Conservation (phyloP, 495 filamentous ascomycete species). For the Evernia prunastri region DNA sequence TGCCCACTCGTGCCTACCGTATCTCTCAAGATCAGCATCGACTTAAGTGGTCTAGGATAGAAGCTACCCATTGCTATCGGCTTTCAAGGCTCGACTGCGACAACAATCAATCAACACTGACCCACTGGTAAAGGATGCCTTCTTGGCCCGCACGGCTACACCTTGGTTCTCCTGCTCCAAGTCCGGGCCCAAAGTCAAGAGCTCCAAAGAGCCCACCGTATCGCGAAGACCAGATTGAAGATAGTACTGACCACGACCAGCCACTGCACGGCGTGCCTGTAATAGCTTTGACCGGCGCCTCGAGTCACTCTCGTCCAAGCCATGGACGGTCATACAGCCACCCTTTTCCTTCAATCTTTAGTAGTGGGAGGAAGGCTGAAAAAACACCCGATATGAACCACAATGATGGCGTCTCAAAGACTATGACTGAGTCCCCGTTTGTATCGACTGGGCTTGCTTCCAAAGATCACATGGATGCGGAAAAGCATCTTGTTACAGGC, state of each 20-base stretch:
- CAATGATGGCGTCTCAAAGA: slow-evolving; percentile 28
- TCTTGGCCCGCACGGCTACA: slow-evolving; percentile 27
- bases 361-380: slow-evolving; percentile 46
- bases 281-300: slow-evolving; percentile 17
- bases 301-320: slow-evolving; percentile 9
- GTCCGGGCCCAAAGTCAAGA: slow-evolving; percentile 9
- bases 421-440: not conserved
- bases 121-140: slow-evolving; percentile 21
- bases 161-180: slow-evolving; percentile 19
- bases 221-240: slow-evolving; percentile 7
- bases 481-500: slow-evolving; percentile 52
- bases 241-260: slow-evolving; percentile 23
- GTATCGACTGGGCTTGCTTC: not conserved
- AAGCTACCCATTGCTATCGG: not conserved
- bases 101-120: not conserved
- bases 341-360: slow-evolving; percentile 61
- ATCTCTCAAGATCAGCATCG: slow-evolving; percentile 4
- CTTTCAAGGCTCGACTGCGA: not conserved
- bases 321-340: slow-evolving; percentile 70
- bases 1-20: not conserved
- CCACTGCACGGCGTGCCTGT: slow-evolving; percentile 32
- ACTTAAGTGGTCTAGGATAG: not conserved
- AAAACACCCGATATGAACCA: slow-evolving; percentile 36
- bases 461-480: slow-evolving; percentile 23
- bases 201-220: slow-evolving; percentile 3